Conservation (phyloP, 1,284 basidiomycete genomes). For the Sphagnurus paluster region DNA sequence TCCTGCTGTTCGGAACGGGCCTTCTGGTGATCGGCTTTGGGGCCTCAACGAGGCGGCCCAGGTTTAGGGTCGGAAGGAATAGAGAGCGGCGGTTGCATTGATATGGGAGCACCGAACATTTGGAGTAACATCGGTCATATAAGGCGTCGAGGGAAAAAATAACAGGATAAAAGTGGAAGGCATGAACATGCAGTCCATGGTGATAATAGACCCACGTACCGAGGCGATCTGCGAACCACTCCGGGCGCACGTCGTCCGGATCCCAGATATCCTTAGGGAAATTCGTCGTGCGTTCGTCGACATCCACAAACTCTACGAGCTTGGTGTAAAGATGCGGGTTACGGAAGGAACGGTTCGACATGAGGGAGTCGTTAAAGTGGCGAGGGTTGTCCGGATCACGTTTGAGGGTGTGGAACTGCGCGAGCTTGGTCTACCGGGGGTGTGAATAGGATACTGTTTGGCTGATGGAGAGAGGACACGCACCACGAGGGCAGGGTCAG, state of each 20-base stretch:
- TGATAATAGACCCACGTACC: constrained; percentile 43
- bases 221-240: constrained; percentile 71
- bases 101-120: background rate
- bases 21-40: constrained; percentile 47
- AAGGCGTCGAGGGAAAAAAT: background rate
- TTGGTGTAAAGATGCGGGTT: constrained; percentile 95
- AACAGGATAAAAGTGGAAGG: constrained; percentile 6
- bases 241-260: constrained; percentile 55
- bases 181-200: constrained; percentile 12
- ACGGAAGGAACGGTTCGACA: constrained; percentile 87
- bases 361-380: constrained; percentile 93
- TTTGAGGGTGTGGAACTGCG: constrained; percentile 76
- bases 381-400: constrained; percentile 59
- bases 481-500: constrained; percentile 66
- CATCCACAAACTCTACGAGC: constrained; percentile 88
- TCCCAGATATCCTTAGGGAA: constrained; percentile 76
- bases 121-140: background rate
- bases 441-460: background rate
- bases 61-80: background rate
- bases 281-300: constrained; percentile 83
- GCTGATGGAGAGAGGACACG: constrained; percentile 19
- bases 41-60: background rate
- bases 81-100: background rate
- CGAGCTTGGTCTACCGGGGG: constrained; percentile 66
- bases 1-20: constrained; percentile 56